These are phyloP conservation scores for Psilocybe sp. DNA, from an alignment of 768 basidiomycete species.

Conservation along the genomic window DNA sequence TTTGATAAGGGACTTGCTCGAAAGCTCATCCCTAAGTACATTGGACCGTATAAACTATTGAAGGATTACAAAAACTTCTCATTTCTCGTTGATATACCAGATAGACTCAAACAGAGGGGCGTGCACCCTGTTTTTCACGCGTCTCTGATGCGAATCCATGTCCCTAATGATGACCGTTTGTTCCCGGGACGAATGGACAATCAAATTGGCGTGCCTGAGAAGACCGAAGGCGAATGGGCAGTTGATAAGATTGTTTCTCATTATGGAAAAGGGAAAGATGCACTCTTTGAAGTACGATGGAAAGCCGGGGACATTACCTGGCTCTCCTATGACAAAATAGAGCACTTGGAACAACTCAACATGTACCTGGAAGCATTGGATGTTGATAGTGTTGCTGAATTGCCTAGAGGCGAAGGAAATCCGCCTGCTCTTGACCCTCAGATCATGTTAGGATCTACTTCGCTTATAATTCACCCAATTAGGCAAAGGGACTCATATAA, in stretches of 20 bases:
- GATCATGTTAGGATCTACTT: background rate
- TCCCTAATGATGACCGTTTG: too few relatives aligned
- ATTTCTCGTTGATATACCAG: too few relatives aligned
- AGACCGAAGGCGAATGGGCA: constrained; percentile 21
- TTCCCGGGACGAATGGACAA: background rate
- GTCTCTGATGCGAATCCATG: too few relatives aligned
- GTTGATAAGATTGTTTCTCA: constrained; percentile 23
- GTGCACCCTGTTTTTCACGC: too few relatives aligned
- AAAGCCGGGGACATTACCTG: constrained; percentile 29
- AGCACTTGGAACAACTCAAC: constrained; percentile 2
- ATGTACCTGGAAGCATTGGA: constrained; percentile 5
- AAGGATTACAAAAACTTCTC: too few relatives aligned
- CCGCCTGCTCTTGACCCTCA: background rate
- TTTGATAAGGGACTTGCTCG: too few relatives aligned
- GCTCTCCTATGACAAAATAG: constrained; percentile 18
- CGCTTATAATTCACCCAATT: too few relatives aligned
- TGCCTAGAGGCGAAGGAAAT: constrained; percentile 1
- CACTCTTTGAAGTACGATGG: constrained; percentile 25
- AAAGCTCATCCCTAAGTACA: too few relatives aligned
- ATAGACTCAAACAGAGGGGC: too few relatives aligned
- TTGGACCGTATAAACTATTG: too few relatives aligned
- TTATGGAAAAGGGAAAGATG: constrained; percentile 12
- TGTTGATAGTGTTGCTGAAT: background rate
- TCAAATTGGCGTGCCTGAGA: constrained; percentile 15
- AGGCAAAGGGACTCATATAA: too few relatives aligned